Evolutionary conservation across 345 rosid species (phyloP), one percentile per base, ranked within the genome.

Genomic region (Nasturtium officinale): DNA sequence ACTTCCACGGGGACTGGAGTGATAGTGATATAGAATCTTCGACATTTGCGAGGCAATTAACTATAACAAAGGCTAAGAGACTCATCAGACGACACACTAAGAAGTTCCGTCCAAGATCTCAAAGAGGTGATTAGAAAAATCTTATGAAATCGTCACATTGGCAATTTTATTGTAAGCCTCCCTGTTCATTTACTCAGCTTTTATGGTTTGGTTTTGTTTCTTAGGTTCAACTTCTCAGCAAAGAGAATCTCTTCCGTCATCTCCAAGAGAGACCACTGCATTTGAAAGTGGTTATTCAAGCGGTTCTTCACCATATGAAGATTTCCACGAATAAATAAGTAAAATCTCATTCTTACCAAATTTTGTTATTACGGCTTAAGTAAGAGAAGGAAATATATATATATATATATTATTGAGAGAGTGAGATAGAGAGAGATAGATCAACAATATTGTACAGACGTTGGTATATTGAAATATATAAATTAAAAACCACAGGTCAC

Each of bases 1-100:
- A 87, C 40, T 86, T 80, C 83, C 90, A 83, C 6, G 97, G 95
- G 26, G 98, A 91, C 32, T 90, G 98, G 97, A 91, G 99, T 67
- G 99, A 89, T 73, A 87, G 92, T 76, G 99, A 95, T 56, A 89
- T 65, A 7, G 99, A 90, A 20, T 85, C 83, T 71, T 87, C 96
- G 45, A 97, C 97, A 38, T 87, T 85, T 71, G 92, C 99, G 29
- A 66, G 96, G 75, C 99, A 95, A 73, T 87, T 90, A 61, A 95
- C 99, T 30, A 95, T 95, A 79, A 91, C 89, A 20, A 90, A 87
- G 81, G 94, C 99, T 17, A 95, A 81, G 80, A 90, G 76, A 73
- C 96, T 95, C 71, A 82, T 95, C 53, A 84, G 80, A 83, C 87
- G 96, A 6, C 97, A 90, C 78, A 95, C 99, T 30, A 95, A 88